Base-by-base conservation (phyloP, 371 early-diverging fungal genomes). In the Apophysomyces ossiformis region DNA sequence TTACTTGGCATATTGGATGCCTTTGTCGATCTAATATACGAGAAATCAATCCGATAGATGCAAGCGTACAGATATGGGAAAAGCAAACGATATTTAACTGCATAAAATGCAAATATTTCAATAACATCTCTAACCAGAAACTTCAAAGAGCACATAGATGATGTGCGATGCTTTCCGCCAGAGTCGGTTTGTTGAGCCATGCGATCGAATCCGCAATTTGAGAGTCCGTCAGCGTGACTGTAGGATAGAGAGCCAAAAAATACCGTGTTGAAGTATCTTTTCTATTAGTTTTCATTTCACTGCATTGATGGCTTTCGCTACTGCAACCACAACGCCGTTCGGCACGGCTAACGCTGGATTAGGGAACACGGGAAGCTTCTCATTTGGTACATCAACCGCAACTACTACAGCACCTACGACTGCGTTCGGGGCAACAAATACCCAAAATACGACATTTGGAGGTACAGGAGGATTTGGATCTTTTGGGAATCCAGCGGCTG, bases 361-460 rank as follows among this genome's bases (percentile, higher is more conserved):
- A 21, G 50, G 50, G 21, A 26, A 11, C 9, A 18, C 50, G 4
- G 50, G 50, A n/a, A 26, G 50, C n/a, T 50, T 50, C 26, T 50
- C 59, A 4, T 58, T 65, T 37, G 65, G 65, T 9, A 58, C 65
- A 13, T 13, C 65, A 18, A 57, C 41, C 41, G 36, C 37, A 9
- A 16, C 57, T 5, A 39, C 32, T 5, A 1, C 64, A 9, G 15
- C 64, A 56, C 43, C 46, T 26, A 35, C 37, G 7, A 32, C 44
- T 35, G 41, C 50, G 5, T 57, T 64, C 44, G 65, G 65, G 36
- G 58, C 65, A 36, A 13, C 65, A 43, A 56, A 12, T 18, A 50
- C 50, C 9, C 50, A 50, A 11, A 50, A 21, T 26, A 50, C 50
- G 0, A 26, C 21, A 18, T 18, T 50, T 3, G 50, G 50, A 50